Percentiles rank a stretch among this genome's conserved stretches.
Conservation (phyloP, 768 basidiomycete species). For the Mycena epipterygia region DNA sequence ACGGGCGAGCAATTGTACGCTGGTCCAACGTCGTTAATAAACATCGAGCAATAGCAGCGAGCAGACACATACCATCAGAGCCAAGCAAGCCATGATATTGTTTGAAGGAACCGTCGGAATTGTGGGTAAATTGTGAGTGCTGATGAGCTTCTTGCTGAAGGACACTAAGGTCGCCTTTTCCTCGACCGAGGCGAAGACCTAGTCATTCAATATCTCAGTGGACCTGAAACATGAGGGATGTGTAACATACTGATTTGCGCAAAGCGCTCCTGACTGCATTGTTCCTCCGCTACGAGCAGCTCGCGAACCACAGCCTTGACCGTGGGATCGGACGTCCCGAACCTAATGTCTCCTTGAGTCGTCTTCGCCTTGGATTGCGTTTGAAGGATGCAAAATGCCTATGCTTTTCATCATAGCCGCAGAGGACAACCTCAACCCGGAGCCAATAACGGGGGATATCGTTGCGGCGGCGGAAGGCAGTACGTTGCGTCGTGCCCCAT, state of each 20-base stretch:
- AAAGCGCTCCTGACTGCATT: not conserved
- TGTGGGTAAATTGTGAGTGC: not conserved
- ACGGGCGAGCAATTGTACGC: not conserved
- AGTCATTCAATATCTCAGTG: not conserved
- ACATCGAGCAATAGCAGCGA: too few relatives aligned
- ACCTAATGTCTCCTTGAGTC: too few relatives aligned
- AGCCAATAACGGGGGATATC: too few relatives aligned
- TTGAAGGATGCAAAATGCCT: too few relatives aligned
- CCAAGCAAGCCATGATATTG: not conserved
- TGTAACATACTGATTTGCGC: not conserved
- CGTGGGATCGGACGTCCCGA: too few relatives aligned
- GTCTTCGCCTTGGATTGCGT: too few relatives aligned
- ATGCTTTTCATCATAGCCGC: too few relatives aligned
- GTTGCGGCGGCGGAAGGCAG: too few relatives aligned
- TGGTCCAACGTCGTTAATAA: not conserved
- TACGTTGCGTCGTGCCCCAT: too few relatives aligned
- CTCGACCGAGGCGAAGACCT: not conserved
- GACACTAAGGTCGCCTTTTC: not conserved
- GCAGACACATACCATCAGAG: not conserved
- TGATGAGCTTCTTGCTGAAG: not conserved
- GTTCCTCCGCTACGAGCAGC: not conserved
- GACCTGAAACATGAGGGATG: too few relatives aligned
- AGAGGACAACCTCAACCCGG: too few relatives aligned
- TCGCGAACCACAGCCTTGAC: not conserved
- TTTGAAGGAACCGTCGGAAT: not conserved